Evolutionary conservation across 176 grass and related monocot species (phyloP), one percentile per base, ranked within the genome.

Genomic region (Metroxylon sagu): DNA sequence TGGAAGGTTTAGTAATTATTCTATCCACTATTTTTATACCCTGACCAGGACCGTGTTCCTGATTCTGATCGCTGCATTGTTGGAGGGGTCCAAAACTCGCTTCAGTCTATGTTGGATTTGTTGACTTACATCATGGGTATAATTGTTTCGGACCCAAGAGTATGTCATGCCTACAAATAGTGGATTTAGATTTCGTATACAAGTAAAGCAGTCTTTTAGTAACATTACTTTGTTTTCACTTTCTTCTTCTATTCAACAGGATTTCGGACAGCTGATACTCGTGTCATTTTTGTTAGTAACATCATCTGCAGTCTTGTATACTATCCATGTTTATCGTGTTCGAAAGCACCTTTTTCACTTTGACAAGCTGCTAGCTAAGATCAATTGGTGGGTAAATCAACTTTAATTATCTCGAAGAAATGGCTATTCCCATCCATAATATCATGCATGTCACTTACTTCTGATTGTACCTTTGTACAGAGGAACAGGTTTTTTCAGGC

Each of bases 41-140:
- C 27, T 5, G 4, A 56, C 35, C 74, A 90, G 92, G 92, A 96
- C 69, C 30, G 49, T 14, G 83, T 95, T 26, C 52, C 72, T 5
- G 86, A 96, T 30, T 69, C 65, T 3, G 91, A 96, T 16, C 68
- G 91, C 59, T 96, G 86, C 72, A 68, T 87, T 5, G 91, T 96
- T 0, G 91, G 86, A 3, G 91, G 91, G 1, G 91, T 90, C 18
- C 91, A 96, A 64, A 96, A 80, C 61, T 96, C 91, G 18, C 72
- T 96, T 53, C 91, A 96, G 54, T 96, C 91, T 52, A 71, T 82
- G 60, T 81, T 96, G 73, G 91, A 96, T 48, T 69, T 96, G 61
- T 80, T 96, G 23, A 87, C 86, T 30, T 96, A 90, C 75, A 52
- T 87, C 68, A 90, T 96, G 91, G 91, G 86, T 53, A 77, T 90